Evolutionary conservation across 2,329 filamentous ascomycete genomes (phyloP).

Genomic region (Aspergillus pseudonomiae): DNA sequence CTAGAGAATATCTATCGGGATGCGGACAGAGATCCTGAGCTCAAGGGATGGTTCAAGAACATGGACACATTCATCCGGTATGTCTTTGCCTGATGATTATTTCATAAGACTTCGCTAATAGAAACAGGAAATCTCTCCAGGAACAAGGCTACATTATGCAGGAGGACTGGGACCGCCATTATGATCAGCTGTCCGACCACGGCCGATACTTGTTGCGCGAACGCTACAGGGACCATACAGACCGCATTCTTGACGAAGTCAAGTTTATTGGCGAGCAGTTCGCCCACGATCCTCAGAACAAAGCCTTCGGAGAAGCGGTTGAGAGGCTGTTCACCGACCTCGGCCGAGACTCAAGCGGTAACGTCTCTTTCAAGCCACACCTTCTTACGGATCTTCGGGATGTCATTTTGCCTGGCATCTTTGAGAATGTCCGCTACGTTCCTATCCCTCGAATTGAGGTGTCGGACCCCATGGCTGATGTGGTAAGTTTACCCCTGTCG

Average conservation of each 20-base stretch:
- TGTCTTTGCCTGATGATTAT: not conserved
- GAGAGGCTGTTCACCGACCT: constrained; percentile 87
- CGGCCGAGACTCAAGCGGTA: constrained; percentile 83
- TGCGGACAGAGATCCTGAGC: constrained; percentile 81
- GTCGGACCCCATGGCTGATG: constrained; percentile 79
- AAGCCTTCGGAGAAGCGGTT: constrained; percentile 72
- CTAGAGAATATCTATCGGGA: constrained; percentile 85
- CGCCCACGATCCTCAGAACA: constrained; percentile 84
- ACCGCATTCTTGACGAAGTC: constrained; percentile 83
- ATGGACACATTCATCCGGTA: constrained; percentile 72
- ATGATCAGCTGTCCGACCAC: constrained; percentile 81
- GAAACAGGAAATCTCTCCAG: constrained; percentile 69
- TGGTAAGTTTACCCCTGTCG: constrained; percentile 41
- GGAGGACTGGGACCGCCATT: constrained; percentile 76
- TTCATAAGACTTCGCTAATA: constrained; percentile 9
- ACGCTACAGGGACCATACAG: constrained; percentile 83
- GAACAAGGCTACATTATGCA: constrained; percentile 91
- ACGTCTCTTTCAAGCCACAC: constrained; percentile 88
- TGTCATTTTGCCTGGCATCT: constrained; percentile 78
- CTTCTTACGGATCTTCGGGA: constrained; percentile 85
- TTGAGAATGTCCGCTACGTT: constrained; percentile 86
- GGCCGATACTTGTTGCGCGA: constrained; percentile 85
- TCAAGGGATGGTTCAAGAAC: constrained; percentile 85
- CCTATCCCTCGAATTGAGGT: constrained; percentile 94
- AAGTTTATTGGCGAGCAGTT: constrained; percentile 91